Percentiles rank a stretch among this genome's conserved stretches.
phyloP scores from a whole-genome alignment of 1,284 basidiomycete species.

The Irpex sp. region DNA sequence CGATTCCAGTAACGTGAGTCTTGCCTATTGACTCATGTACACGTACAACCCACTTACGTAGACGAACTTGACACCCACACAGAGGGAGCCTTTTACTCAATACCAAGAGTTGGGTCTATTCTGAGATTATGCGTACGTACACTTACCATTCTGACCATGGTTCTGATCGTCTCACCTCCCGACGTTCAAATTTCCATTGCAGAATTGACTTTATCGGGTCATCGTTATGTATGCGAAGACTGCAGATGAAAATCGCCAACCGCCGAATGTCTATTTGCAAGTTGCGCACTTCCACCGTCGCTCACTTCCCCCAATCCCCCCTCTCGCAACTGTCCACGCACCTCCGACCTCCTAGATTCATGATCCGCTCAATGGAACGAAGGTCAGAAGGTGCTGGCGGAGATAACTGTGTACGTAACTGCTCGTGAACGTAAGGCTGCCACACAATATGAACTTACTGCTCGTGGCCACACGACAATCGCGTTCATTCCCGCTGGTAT shows the following conservation, averaged over 20 bases:
- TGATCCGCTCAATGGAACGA: neutral
- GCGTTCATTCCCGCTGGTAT: neutral
- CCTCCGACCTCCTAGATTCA: neutral
- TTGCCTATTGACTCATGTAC: neutral
- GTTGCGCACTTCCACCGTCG: neutral
- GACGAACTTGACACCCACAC: neutral
- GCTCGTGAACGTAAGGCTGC: too few relatives aligned
- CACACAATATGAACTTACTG: neutral
- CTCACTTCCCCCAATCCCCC: neutral
- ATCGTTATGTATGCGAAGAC: neutral
- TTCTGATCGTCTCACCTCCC: neutral
- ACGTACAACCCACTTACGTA: neutral
- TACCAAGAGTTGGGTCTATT: neutral
- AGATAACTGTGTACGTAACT: too few relatives aligned
- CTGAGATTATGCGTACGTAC: neutral
- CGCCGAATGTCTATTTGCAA: neutral
- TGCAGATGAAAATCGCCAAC: neutral
- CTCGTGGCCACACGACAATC: neutral
- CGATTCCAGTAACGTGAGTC: neutral
- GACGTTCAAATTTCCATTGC: too few relatives aligned
- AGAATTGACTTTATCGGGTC: neutral
- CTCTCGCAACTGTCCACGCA: neutral
- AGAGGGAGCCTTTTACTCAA: neutral
- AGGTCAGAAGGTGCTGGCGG: neutral
- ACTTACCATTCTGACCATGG: neutral